Evolutionary conservation across 176 grass and related monocot genomes (phyloP).

Genomic region (Tuctoria greenei): DNA sequence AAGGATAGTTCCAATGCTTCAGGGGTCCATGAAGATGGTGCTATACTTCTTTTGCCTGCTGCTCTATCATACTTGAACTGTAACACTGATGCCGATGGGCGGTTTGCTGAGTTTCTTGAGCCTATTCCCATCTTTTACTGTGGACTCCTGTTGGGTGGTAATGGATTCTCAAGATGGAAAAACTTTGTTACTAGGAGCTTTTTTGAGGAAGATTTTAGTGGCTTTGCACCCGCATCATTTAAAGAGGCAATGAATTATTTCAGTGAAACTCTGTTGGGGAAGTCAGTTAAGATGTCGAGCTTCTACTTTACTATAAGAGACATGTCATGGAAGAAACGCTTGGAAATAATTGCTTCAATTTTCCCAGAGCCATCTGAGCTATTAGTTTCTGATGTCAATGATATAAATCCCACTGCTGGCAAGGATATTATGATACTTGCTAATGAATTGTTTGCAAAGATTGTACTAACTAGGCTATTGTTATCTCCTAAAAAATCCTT

Average conservation of each 20-base stretch:
- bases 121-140: constrained; percentile 58
- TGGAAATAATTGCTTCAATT: constrained; percentile 73
- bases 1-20: constrained; percentile 39
- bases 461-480: constrained; percentile 69
- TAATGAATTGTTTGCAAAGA: constrained; percentile 72
- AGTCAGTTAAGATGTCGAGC: constrained; percentile 64
- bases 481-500: constrained; percentile 57
- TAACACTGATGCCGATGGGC: constrained; percentile 39
- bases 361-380: constrained; percentile 61
- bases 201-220: constrained; percentile 60
- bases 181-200: constrained; percentile 49
- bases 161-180: constrained; percentile 75
- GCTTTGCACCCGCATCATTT: constrained; percentile 53
- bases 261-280: constrained; percentile 73
- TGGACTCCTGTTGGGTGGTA: constrained; percentile 49
- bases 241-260: constrained; percentile 59
- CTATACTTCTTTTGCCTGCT: constrained; percentile 76
- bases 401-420: constrained; percentile 43
- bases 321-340: constrained; percentile 47
- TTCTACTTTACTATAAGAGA: constrained; percentile 50
- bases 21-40: constrained; percentile 45
- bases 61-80: constrained; percentile 66
- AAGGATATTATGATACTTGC: constrained; percentile 54
- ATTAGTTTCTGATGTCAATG: constrained; percentile 53
- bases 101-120: constrained; percentile 44